Percentiles rank a stretch among this genome's conserved stretches.
Evolutionary conservation across 2,329 filamentous ascomycete species (phyloP).

Genomic region (Sporothrix mexicana): DNA sequence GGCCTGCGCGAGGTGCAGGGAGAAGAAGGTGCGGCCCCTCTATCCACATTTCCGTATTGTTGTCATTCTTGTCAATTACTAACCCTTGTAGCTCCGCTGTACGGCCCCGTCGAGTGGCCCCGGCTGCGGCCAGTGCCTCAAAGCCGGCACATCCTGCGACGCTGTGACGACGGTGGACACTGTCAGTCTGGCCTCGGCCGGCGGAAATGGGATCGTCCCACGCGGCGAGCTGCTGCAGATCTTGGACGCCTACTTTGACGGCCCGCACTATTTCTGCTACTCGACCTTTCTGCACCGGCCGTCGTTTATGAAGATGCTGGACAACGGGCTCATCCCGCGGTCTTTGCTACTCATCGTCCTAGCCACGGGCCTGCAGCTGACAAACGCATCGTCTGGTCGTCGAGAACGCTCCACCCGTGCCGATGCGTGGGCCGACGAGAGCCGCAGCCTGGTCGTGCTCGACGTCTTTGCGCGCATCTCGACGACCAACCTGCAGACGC

Average conservation of each 20-base stretch:
- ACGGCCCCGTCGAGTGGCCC: not conserved
- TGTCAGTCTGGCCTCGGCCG: not conserved
- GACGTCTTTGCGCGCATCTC: conserved; percentile 28
- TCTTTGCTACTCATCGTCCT: conserved; percentile 12
- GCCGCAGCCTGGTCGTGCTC: conserved; percentile 15
- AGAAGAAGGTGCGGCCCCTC: conserved; percentile 1
- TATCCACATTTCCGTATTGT: too few species aligned
- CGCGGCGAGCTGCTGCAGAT: conserved; percentile 1
- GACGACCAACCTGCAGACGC: conserved; percentile 20
- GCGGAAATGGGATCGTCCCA: not conserved
- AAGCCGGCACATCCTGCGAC: not conserved
- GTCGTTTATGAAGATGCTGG: conserved; percentile 28
- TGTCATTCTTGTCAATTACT: not conserved
- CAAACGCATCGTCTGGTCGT: not conserved
- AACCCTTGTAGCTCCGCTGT: conserved; percentile 9
- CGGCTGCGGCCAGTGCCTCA: conserved; percentile 13
- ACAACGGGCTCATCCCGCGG: conserved; percentile 17
- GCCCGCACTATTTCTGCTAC: conserved; percentile 28
- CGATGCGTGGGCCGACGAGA: conserved; percentile 26
- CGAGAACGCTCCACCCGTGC: not conserved
- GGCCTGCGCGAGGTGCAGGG: conserved; percentile 22
- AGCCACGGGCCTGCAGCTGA: conserved; percentile 22
- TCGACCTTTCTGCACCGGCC: conserved; percentile 25
- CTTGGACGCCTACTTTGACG: conserved; percentile 27
- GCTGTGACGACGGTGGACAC: not conserved